These are phyloP conservation scores for Protea cynaroides DNA, from an alignment of 164 flowering plant species.

Conservation along the genomic window DNA sequence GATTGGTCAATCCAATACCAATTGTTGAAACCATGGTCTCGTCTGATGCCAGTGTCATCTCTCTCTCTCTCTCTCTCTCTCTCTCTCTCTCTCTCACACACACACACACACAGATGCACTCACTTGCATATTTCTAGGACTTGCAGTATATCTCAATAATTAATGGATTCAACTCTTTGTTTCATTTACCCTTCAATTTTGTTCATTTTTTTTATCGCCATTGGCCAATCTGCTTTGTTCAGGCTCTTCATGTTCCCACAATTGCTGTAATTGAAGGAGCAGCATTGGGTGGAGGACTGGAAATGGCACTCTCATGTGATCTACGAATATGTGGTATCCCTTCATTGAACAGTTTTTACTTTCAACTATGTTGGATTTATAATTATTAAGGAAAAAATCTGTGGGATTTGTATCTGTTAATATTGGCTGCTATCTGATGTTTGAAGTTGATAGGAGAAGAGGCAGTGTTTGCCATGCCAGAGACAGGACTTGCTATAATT, in stretches of 20 bases:
- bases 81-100: too few species aligned
- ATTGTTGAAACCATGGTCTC: too few species aligned
- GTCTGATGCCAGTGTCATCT: too few species aligned
- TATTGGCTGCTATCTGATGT: background rate
- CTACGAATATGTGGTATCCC: slow-evolving; percentile 82
- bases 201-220: background rate
- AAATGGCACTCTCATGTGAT: slow-evolving; percentile 92
- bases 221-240: slow-evolving; percentile 6
- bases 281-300: slow-evolving; percentile 94
- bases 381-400: background rate
- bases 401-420: background rate
- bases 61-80: too few species aligned
- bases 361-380: slow-evolving; percentile 4
- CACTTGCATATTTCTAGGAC: too few species aligned
- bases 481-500: slow-evolving; percentile 94
- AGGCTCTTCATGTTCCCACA: slow-evolving; percentile 76
- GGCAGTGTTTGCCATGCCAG: slow-evolving; percentile 75
- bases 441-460: slow-evolving; percentile 54
- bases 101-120: too few species aligned
- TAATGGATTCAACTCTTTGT: too few species aligned
- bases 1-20: too few species aligned
- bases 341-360: background rate
- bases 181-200: too few species aligned
- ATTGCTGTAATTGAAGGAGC: slow-evolving; percentile 95
- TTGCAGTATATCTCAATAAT: too few species aligned